Evolutionary conservation across 768 basidiomycete genomes (phyloP), one percentile per base, ranked within the genome.

Genomic region (Ramaria sp.): DNA sequence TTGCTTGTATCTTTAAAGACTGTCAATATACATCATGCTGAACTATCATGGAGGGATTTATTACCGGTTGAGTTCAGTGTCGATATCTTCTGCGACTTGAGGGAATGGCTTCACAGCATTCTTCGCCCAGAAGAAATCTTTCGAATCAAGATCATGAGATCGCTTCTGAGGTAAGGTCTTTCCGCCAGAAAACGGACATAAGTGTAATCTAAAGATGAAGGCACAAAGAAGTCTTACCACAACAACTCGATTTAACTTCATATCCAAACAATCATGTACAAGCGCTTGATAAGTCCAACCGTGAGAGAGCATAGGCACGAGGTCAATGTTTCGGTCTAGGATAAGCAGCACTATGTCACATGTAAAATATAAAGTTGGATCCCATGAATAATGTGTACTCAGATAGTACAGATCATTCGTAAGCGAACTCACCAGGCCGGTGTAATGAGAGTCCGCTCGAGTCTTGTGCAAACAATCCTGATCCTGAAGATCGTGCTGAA

Each of bases 251-350:
- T 98, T 98, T 16, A 99, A 78, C 67, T 89, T 94, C 75, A 99
- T 94, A 56, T 95, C 88, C 34, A 99, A 80, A 60, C 96, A 98
- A 65, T 99, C 96, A 24, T 95, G 96, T 1, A 98, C 88, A 27
- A 99, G 80, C 0, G 96, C 92, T 69, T 99, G 96, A 63, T 99
- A 99, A 37, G 96, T 98, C 96, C 96, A 99, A 2, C 94, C 94
- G 63, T 99, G 96, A 1, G 88, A 86, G 18, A 99, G 65, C 74
- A 94, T 88, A 7, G 96, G 86, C 1, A 92, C 87, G 13, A 99
- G 75, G 64, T 99, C 96, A 52, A 98, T 74, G 63, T 98, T 98
- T 24, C 96, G 78, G 65, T 99, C 96, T 43, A 99, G 73, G 52
- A 99, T 84, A 50, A 97, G 82, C 7, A 99, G 76, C 47, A 99